phyloP scores from a whole-genome alignment of 1,139 yeast genomes.

The Fermentozyma sake region DNA sequence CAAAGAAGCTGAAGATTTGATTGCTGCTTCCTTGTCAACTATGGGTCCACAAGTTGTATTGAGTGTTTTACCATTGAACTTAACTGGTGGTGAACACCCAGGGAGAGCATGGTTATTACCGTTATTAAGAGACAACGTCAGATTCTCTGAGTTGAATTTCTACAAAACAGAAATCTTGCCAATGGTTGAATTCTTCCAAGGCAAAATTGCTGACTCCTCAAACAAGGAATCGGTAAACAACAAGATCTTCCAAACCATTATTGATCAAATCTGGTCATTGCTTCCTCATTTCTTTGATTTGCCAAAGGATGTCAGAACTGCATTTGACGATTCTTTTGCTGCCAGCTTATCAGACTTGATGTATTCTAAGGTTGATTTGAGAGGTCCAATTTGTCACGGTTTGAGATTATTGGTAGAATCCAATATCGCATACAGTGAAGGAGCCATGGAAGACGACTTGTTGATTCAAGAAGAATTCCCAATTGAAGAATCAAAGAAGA shows the following conservation, averaged over 20 bases:
- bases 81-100: constrained; percentile 43
- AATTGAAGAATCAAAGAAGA: constrained; percentile 47
- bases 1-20: constrained; percentile 73
- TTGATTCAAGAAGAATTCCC: constrained; percentile 62
- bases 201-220: constrained; percentile 39
- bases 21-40: constrained; percentile 71
- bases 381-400: constrained; percentile 79
- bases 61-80: constrained; percentile 70
- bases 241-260: constrained; percentile 75
- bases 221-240: constrained; percentile 55
- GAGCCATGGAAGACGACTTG: constrained; percentile 54
- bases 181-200: constrained; percentile 53
- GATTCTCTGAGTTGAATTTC: constrained; percentile 62
- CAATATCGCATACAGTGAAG: constrained; percentile 58
- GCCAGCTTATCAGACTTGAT: constrained; percentile 67
- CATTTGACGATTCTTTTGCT: constrained; percentile 77
- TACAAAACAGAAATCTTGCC: constrained; percentile 67
- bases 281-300: constrained; percentile 86
- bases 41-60: constrained; percentile 86
- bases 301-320: constrained; percentile 63
- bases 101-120: constrained; percentile 97
- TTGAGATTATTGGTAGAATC: constrained; percentile 76
- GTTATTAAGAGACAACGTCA: constrained; percentile 80
- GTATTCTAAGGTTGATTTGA: constrained; percentile 68
- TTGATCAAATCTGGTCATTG: constrained; percentile 90